phyloP scores from a whole-genome alignment of 306 rosid species.

The Gleditsia sinensis region DNA sequence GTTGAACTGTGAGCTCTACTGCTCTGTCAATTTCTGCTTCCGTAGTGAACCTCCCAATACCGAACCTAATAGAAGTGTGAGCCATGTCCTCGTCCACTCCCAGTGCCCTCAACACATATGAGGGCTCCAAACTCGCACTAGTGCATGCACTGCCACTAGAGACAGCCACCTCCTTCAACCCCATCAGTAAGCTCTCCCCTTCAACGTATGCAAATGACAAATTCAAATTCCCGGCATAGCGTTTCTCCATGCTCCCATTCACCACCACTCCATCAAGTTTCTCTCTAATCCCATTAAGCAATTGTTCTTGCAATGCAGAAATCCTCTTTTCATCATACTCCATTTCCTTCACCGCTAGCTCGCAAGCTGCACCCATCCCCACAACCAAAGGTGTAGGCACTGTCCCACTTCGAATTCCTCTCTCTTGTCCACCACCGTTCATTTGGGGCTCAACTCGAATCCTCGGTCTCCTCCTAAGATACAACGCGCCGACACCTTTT shows the following conservation, averaged over 20 bases:
- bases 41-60: constrained; percentile 91
- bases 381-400: constrained; percentile 88
- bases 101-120: constrained; percentile 88
- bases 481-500: constrained; percentile 85
- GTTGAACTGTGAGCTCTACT: constrained; percentile 30
- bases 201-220: constrained; percentile 85
- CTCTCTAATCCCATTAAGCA: constrained; percentile 61
- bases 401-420: constrained; percentile 91
- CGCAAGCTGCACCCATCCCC: constrained; percentile 91
- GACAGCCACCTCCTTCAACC: constrained; percentile 96
- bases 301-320: constrained; percentile 54
- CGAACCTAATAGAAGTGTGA: constrained; percentile 93
- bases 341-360: constrained; percentile 81
- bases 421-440: constrained; percentile 98
- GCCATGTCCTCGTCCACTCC: constrained; percentile 99
- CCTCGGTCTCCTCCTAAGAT: constrained; percentile 83
- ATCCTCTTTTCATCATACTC: constrained; percentile 77
- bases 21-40: constrained; percentile 91
- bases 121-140: constrained; percentile 96
- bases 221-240: constrained; percentile 80
- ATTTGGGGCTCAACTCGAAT: constrained; percentile 97
- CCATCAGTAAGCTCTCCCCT: constrained; percentile 96
- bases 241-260: constrained; percentile 86
- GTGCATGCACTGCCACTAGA: constrained; percentile 99
- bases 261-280: constrained; percentile 86